Base-by-base conservation (phyloP, 495 filamentous ascomycete species). In the Acidomyces sp. region DNA sequence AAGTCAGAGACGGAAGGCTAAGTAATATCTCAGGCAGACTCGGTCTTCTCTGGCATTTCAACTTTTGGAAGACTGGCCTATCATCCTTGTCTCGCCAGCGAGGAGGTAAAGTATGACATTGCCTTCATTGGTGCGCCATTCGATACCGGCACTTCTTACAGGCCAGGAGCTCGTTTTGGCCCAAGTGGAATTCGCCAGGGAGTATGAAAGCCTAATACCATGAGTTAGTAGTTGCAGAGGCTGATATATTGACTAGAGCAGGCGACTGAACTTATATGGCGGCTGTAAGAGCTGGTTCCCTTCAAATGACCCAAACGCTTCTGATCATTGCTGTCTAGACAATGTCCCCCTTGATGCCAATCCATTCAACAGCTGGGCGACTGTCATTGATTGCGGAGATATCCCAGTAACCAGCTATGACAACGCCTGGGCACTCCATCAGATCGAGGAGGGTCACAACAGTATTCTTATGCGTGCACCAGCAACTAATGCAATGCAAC, bases 151-250 rank as follows among this genome's bases (percentile, higher is more conserved):
- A 82, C 78, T 13, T 80, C 77, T 0, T 85, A 85, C 59, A 65
- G 85, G 45, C 84, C 85, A 4, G 85, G 85, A 35, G 84, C 83
- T 24, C 71, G 85, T 23, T 93, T 86, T 49, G 85, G 85, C 1
- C 85, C 85, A 9, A 75, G 69, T 35, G 81, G 79, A 19, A 90
- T 90, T 52, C 70, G 85, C 57, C 74, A 85, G 69, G 82, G 82
- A n/a, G n/a, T n/a, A n/a, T n/a, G n/a, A n/a, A n/a, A n/a, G n/a
- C n/a, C n/a, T n/a, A n/a, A n/a, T n/a, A n/a, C n/a, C n/a, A n/a
- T n/a, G n/a, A n/a, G n/a, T n/a, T n/a, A n/a, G n/a, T n/a, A n/a
- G n/a, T n/a, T n/a, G n/a, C n/a, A n/a, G n/a, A n/a, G n/a, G n/a
- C n/a, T n/a, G n/a, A n/a, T n/a, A n/a, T n/a, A n/a, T n/a, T n/a